Percentiles rank a stretch among this genome's conserved stretches.
Conservation (phyloP, 768 basidiomycete species). For the Amanita pseudoporphyria region DNA sequence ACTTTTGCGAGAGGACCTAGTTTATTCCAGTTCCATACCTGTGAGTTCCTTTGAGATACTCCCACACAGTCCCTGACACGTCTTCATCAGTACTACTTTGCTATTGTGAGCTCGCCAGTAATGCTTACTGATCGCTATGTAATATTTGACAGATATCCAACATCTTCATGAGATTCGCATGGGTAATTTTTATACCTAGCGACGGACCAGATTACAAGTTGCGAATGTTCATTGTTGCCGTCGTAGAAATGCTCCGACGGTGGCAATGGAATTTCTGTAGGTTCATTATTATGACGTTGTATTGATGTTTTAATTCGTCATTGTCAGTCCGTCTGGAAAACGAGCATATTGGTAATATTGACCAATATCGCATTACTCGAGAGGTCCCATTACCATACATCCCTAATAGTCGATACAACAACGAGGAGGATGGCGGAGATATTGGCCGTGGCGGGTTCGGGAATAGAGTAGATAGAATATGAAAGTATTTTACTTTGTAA, state of each 20-base stretch:
- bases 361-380: conserved; percentile 82
- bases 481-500: background rate
- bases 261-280: conserved; percentile 90
- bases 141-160: conserved; percentile 48
- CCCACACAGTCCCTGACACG: background rate
- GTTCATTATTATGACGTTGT: conserved; percentile 16
- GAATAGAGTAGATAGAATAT: background rate
- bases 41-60: conserved; percentile 28
- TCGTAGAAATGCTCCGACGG: conserved; percentile 72
- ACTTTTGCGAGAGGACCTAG: conserved; percentile 63
- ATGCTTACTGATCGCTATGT: background rate
- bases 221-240: conserved; percentile 56
- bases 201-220: conserved; percentile 37
- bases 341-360: conserved; percentile 89
- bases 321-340: conserved; percentile 69
- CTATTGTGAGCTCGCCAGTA: conserved; percentile 43
- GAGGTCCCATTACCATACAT: conserved; percentile 81
- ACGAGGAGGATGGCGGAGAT: conserved; percentile 34
- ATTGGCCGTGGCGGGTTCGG: conserved; percentile 6
- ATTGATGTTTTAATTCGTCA: background rate
- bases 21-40: conserved; percentile 55
- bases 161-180: conserved; percentile 67
- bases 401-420: conserved; percentile 40
- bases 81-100: conserved; percentile 60
- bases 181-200: conserved; percentile 68